Conservation (phyloP, 2,329 filamentous ascomycete species). For the Coleophoma crateriformis region DNA sequence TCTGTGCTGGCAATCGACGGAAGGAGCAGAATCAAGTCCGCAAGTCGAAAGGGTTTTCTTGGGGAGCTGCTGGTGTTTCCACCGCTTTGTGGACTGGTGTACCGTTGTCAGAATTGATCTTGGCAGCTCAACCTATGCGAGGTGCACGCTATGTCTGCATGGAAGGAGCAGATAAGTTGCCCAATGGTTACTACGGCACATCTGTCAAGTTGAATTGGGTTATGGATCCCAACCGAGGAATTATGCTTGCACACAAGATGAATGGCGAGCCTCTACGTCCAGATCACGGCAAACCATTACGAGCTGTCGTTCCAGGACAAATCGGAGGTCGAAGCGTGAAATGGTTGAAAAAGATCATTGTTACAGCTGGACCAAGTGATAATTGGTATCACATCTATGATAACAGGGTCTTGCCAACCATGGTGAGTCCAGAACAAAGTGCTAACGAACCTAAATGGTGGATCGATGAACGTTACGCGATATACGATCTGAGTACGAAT, state of each 20-base stretch:
- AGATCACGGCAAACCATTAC: conserved; percentile 80
- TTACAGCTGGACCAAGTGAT: conserved; percentile 74
- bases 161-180: conserved; percentile 82
- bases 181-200: conserved; percentile 85
- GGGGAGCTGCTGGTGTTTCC: conserved; percentile 82
- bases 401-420: conserved; percentile 84
- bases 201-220: conserved; percentile 86
- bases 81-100: conserved; percentile 87
- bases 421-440: conserved; percentile 75
- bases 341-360: conserved; percentile 77
- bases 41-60: conserved; percentile 91
- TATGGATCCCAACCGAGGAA: conserved; percentile 74
- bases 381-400: conserved; percentile 97
- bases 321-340: conserved; percentile 92
- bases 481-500: conserved; percentile 87
- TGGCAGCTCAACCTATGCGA: conserved; percentile 59
- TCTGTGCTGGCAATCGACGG: conserved; percentile 85
- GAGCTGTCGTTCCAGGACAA: conserved; percentile 81
- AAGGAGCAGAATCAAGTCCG: conserved; percentile 91
- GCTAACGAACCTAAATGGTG: conserved; percentile 71
- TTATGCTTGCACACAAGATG: conserved; percentile 87
- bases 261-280: conserved; percentile 76
- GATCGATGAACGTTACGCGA: conserved; percentile 86
- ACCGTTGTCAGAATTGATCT: conserved; percentile 65
- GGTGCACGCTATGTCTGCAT: conserved; percentile 82